These are phyloP conservation scores for Fusarium musae DNA, from an alignment of 2,329 filamentous ascomycete species.

Conservation along the genomic window DNA sequence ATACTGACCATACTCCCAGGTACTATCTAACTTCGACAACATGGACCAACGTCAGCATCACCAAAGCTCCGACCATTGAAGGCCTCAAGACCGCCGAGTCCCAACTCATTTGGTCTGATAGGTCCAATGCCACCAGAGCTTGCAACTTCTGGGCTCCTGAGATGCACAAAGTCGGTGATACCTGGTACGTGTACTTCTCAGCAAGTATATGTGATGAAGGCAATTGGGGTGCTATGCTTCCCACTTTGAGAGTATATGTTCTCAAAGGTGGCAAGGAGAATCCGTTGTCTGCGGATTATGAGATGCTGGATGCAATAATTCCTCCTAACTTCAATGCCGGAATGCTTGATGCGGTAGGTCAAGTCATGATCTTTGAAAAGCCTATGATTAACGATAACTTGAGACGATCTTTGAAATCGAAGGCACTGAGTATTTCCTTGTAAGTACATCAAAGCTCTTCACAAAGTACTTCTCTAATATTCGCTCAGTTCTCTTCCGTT, in stretches of 20 bases:
- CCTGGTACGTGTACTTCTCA: not conserved
- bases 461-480: rapidly evolving
- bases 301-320: not conserved
- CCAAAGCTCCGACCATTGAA: not conserved
- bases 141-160: constrained; percentile 6
- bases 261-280: not conserved
- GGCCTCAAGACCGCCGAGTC: not conserved
- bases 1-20: not conserved
- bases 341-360: not conserved
- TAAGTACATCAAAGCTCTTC: rapidly evolving
- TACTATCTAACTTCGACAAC: not conserved
- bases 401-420: not conserved
- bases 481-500: not conserved
- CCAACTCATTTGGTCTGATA: not conserved
- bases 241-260: not conserved
- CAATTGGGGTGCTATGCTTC: not conserved
- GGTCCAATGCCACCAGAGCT: not conserved
- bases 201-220: not conserved
- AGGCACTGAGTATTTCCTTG: not conserved
- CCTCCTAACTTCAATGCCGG: not conserved
- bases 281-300: not conserved
- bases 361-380: not conserved
- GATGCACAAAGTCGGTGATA: not conserved
- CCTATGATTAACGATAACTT: rapidly evolving
- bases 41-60: constrained; percentile 1